Percentiles rank a stretch among this genome's conserved stretches.
These are phyloP conservation scores for Paspalum notatum DNA, from an alignment of 176 grass and related monocot genomes.

Conservation along the genomic window DNA sequence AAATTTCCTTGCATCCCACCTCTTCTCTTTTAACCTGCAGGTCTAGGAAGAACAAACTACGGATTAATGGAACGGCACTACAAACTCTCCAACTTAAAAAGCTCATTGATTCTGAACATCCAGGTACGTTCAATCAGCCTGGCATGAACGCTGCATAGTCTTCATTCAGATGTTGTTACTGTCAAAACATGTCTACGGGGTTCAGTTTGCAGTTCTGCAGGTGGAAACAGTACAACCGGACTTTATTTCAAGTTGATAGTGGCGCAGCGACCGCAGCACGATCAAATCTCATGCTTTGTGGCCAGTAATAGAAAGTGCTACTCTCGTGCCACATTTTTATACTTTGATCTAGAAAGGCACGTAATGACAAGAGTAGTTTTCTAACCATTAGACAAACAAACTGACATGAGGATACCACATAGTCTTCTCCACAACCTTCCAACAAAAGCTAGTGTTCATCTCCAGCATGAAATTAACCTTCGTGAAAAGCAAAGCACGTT, in stretches of 20 bases:
- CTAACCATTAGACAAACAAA: too few species aligned
- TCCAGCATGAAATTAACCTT: not conserved
- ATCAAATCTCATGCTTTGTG: not conserved
- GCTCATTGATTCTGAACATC: not conserved
- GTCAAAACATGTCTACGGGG: not conserved
- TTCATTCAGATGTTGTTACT: not conserved
- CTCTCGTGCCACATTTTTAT: not conserved
- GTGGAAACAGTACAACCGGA: not conserved
- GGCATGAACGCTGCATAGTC: not conserved
- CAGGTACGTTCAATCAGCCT: not conserved
- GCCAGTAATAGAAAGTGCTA: not conserved
- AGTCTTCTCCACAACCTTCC: not conserved
- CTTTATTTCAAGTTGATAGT: not conserved
- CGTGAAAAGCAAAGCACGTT: not conserved
- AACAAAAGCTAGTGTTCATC: conserved; percentile 9
- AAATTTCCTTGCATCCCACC: conserved; percentile 89
- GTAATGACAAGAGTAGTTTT: not conserved
- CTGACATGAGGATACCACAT: too few species aligned
- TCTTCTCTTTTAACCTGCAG: conserved; percentile 99
- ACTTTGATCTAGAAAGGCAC: not conserved
- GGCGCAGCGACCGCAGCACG: too few species aligned
- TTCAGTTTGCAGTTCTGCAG: not conserved
- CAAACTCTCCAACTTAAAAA: not conserved
- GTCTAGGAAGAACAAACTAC: conserved; percentile 73
- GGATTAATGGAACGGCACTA: conserved; percentile 35